phyloP scores from a whole-genome alignment of 2,329 filamentous ascomycete genomes.

The Xylariaceae sp. region DNA sequence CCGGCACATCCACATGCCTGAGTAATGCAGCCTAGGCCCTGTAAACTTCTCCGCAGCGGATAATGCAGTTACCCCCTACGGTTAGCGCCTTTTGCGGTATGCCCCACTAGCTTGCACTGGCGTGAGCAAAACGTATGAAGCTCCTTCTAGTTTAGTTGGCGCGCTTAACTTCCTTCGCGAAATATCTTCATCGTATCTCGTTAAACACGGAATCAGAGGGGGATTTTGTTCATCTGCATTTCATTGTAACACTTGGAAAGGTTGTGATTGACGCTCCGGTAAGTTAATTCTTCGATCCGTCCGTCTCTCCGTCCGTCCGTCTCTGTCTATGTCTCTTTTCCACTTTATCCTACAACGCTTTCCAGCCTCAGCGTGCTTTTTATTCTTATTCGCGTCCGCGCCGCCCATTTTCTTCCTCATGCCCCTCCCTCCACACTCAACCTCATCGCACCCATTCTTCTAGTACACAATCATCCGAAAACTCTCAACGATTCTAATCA shows the following conservation, averaged over 20 bases:
- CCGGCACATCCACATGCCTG: too few relatives aligned
- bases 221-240: not conserved
- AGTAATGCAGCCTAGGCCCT: too few relatives aligned
- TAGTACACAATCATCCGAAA: not conserved
- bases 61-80: not conserved
- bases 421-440: slow-evolving; percentile 8
- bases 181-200: slow-evolving; percentile 12
- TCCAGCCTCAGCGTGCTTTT: not conserved
- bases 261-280: slow-evolving; percentile 2
- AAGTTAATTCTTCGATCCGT: not conserved
- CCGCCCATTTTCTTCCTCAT: slow-evolving; percentile 2
- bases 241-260: not conserved
- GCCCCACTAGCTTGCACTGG: not conserved
- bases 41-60: too few relatives aligned
- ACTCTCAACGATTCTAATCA: not conserved
- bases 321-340: not conserved
- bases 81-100: not conserved
- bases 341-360: not conserved
- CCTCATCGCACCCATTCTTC: not conserved
- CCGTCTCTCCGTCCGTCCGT: not conserved
- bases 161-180: slow-evolving; percentile 10
- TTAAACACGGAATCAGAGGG: not conserved
- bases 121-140: not conserved
- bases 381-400: slow-evolving; percentile 3
- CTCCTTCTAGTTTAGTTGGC: slow-evolving; percentile 9